Evolutionary conservation across 2,329 filamentous ascomycete genomes (phyloP), one percentile per base, ranked within the genome.

Genomic region (Fusarium xylarioides): DNA sequence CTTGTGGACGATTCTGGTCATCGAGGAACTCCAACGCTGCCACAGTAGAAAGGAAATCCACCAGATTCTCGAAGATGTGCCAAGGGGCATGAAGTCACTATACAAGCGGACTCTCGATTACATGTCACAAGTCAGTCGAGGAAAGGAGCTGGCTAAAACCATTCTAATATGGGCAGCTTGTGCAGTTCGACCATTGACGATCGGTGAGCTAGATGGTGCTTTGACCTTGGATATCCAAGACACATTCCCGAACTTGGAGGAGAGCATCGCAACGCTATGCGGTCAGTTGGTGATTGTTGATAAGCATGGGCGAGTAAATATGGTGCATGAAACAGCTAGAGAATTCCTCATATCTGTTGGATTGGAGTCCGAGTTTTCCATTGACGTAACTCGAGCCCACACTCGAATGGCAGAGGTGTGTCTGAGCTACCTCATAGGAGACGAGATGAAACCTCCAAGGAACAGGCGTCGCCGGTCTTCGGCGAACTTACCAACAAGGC

Each of bases 271-370:
- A 18, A 68, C 75, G 21, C 72, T 81, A 4, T 82, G 80, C 65
- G 81, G 82, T 11, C 80, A 84, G 52, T 75, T 84, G 28, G 80
- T 84, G 9, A 61, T 72, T n/a, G 71, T 84, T 18, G 81, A 83
- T 66, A 79, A 76, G 30, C 71, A 71, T 28, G 73, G 71, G 15
- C 77, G 68, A 52, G 76, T 83, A 4, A 74, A 80, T 40, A 80
- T 84, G 75, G 73, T 83, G 28, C 83, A 85, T 68, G 77, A 81
- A 56, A 84, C 83, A 19, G 82, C 81, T 26, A 77, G 80, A 61
- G 74, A 79, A 63, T 81, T 81, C 47, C 74, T 80, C 28, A 15
- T 81, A 19, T 65, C 58, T 23, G 46, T 59, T 11, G 61, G 70
- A 7, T 53, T 77, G 1, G 70, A 78, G 18, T 79, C 79, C 4